Conservation (phyloP, 805 yeast species). For the Jamesozyma piceae region DNA sequence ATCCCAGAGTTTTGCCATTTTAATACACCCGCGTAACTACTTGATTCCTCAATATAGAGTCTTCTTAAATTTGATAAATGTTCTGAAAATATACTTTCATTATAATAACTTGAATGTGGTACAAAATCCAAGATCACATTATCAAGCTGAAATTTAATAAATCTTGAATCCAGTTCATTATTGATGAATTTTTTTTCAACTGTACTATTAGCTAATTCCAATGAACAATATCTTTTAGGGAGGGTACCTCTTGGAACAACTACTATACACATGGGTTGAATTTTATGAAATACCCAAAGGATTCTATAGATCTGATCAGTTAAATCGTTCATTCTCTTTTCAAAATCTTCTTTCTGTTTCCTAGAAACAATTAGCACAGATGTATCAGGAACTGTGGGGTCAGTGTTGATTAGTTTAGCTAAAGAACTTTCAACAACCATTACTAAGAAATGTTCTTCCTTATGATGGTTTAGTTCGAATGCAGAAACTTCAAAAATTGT, state of each 20-base stretch:
- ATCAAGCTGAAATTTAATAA: slow-evolving; percentile 55
- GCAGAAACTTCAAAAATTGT: slow-evolving; percentile 85
- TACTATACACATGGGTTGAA: slow-evolving; percentile 72
- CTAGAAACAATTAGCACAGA: slow-evolving; percentile 5
- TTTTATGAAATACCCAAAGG: slow-evolving; percentile 48
- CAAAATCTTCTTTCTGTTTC: slow-evolving; percentile 14
- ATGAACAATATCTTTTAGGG: slow-evolving; percentile 65
- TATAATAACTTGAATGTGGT: slow-evolving; percentile 28
- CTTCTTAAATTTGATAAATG: slow-evolving; percentile 61
- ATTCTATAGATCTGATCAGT: slow-evolving; percentile 30
- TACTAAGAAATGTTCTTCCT: slow-evolving; percentile 70
- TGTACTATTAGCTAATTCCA: slow-evolving; percentile 86
- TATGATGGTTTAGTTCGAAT: slow-evolving; percentile 47
- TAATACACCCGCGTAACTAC: not conserved
- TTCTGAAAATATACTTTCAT: slow-evolving; percentile 30
- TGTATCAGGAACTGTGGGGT: slow-evolving; percentile 1
- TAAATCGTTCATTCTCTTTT: slow-evolving; percentile 25
- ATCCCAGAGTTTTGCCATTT: slow-evolving; percentile 67
- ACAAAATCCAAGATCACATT: slow-evolving; percentile 29
- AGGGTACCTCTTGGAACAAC: slow-evolving; percentile 72
- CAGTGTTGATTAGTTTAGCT: slow-evolving; percentile 25
- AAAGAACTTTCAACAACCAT: slow-evolving; percentile 70
- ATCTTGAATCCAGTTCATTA: slow-evolving; percentile 72
- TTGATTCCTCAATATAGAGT: slow-evolving; percentile 43
- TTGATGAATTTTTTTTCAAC: slow-evolving; percentile 68